phyloP scores from a whole-genome alignment of 495 filamentous ascomycete genomes.

The Bombardia bombarda region DNA sequence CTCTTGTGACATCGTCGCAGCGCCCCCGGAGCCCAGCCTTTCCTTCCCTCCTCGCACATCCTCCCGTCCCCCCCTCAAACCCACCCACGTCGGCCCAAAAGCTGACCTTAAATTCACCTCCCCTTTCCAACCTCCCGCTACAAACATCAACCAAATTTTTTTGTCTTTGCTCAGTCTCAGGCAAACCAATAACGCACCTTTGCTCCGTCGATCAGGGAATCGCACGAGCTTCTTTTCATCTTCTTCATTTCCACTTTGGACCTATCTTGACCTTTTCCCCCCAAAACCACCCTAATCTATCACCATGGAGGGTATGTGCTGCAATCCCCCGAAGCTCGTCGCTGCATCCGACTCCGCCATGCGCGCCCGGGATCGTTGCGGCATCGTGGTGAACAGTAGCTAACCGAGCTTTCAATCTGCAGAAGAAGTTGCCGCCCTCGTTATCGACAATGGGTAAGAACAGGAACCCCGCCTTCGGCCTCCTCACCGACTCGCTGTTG shows the following conservation, averaged over 20 bases:
- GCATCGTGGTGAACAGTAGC: constrained; percentile 22
- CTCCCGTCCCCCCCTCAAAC: constrained; percentile 14
- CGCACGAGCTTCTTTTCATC: constrained; percentile 33
- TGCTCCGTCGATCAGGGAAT: constrained; percentile 37
- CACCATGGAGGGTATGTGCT: constrained; percentile 45
- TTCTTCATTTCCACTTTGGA: constrained; percentile 23
- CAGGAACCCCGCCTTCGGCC: constrained; percentile 9
- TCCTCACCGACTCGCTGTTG: constrained; percentile 24
- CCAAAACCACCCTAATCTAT: constrained; percentile 35
- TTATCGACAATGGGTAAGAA: constrained; percentile 99
- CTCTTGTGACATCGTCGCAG: constrained; percentile 23
- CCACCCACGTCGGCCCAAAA: constrained; percentile 26
- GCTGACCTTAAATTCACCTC: constrained; percentile 46
- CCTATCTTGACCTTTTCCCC: constrained; percentile 23
- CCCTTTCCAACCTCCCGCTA: constrained; percentile 38
- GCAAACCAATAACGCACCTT: constrained; percentile 25
- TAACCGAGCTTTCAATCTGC: constrained; percentile 44
- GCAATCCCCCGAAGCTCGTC: no score
- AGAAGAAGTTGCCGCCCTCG: constrained; percentile 99
- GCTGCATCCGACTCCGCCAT: constrained; percentile 1
- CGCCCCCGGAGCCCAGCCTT: constrained; percentile 13
- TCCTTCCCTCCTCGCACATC: constrained; percentile 24
- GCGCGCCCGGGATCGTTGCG: background rate
- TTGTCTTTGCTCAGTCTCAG: constrained; percentile 30
- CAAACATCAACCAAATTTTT: constrained; percentile 26